Evolutionary conservation across 805 yeast species (phyloP).

Genomic region (Yarrowia keelungensis): DNA sequence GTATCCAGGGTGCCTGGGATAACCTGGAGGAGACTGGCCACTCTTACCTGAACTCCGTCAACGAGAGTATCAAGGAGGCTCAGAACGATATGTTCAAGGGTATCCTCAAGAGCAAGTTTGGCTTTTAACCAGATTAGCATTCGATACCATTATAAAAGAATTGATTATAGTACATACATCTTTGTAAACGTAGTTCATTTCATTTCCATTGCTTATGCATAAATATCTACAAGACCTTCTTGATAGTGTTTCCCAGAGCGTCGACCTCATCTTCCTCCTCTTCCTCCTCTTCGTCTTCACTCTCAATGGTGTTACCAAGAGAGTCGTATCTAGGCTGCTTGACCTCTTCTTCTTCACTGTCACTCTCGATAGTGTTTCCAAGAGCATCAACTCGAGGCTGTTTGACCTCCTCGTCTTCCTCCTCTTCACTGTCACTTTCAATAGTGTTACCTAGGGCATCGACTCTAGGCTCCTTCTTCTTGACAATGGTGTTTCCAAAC

Average conservation of each 20-base stretch:
- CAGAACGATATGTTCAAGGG: conserved; percentile 44
- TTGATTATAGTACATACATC: too few relatives aligned
- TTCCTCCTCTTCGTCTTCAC: conserved; percentile 38
- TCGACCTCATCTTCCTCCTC: conserved; percentile 44
- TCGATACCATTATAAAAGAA: too few relatives aligned
- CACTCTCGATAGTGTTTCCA: conserved; percentile 27
- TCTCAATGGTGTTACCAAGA: neutral
- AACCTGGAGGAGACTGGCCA: conserved; percentile 55
- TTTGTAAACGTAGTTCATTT: too few relatives aligned
- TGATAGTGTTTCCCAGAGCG: conserved; percentile 43
- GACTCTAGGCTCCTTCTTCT: neutral
- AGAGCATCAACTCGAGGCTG: conserved; percentile 30
- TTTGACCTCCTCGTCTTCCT: conserved; percentile 4
- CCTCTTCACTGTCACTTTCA: conserved; percentile 14
- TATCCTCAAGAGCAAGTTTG: conserved; percentile 43
- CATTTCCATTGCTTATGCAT: neutral
- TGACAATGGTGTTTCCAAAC: conserved; percentile 23
- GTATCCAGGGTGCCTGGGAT: conserved; percentile 54
- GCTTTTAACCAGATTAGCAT: conserved; percentile 10
- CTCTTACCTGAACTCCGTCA: conserved; percentile 56
- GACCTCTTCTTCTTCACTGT: neutral
- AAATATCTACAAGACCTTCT: conserved; percentile 42
- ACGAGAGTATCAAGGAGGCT: conserved; percentile 45
- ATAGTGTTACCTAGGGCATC: conserved; percentile 28
- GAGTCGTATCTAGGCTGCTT: conserved; percentile 1